Conservation (phyloP, 176 grass and related monocot species). For the Ensete ventricosum region DNA sequence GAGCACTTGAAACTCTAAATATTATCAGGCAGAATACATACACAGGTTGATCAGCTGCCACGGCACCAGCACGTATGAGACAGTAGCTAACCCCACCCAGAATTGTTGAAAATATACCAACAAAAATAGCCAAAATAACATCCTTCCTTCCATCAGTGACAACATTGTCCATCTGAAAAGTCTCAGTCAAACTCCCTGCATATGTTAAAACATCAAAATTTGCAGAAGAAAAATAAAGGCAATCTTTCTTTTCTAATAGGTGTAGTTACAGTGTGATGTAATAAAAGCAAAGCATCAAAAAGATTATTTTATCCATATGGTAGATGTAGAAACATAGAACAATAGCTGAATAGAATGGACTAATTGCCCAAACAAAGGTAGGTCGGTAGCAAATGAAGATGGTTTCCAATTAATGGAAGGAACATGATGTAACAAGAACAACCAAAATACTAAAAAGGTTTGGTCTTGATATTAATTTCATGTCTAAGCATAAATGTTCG, state of each 20-base stretch:
- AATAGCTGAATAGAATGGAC: not conserved
- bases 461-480: not conserved
- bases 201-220: conserved; percentile 1
- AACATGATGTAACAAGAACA: not conserved
- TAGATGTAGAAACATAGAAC: not conserved
- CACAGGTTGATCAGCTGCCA: conserved; percentile 19
- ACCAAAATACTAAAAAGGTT: not conserved
- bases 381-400: not conserved
- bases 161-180: not conserved
- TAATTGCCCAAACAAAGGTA: not conserved
- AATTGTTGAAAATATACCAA: conserved; percentile 17
- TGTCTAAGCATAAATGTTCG: not conserved
- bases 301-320: not conserved
- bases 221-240: not conserved
- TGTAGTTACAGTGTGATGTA: not conserved
- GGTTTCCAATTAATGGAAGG: not conserved
- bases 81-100: conserved; percentile 23
- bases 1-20: not conserved
- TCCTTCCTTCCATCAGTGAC: not conserved
- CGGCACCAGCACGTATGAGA: conserved; percentile 13
- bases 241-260: not conserved
- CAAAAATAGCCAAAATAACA: conserved; percentile 5
- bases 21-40: conserved; percentile 5
- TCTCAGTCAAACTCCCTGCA: conserved; percentile 10
- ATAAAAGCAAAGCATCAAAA: not conserved